These are phyloP conservation scores for Phytomonas francai DNA, from an alignment of 208 protist genomes.

Conservation along the genomic window DNA sequence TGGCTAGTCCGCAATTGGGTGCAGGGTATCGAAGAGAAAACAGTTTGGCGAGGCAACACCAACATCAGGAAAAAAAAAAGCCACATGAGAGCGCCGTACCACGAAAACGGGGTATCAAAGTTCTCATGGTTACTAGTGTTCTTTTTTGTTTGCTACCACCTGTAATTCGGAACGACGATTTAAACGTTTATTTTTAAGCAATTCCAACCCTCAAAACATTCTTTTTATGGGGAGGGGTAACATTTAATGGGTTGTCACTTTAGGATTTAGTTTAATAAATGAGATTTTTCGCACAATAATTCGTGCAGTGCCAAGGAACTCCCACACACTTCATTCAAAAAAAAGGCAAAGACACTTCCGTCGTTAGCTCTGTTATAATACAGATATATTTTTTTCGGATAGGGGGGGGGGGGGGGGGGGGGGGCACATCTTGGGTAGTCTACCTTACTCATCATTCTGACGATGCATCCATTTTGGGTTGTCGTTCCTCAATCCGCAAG, in stretches of 20 bases:
- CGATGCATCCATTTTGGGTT: background rate
- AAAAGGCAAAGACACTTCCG: background rate
- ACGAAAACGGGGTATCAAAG: too few relatives aligned
- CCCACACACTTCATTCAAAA: background rate
- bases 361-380: constrained; percentile 5
- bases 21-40: too few relatives aligned
- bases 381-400: constrained; percentile 9
- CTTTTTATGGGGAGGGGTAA: background rate
- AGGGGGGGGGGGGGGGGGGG: background rate
- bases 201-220: background rate
- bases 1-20: too few relatives aligned
- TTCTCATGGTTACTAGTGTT: background rate
- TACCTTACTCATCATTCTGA: too few relatives aligned
- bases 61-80: too few relatives aligned
- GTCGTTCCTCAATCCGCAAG: background rate
- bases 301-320: too few relatives aligned
- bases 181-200: background rate
- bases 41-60: too few relatives aligned
- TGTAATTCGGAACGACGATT: background rate
- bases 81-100: too few relatives aligned
- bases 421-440: background rate
- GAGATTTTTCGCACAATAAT: background rate
- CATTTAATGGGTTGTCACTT: background rate
- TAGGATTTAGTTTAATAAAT: constrained; percentile 4
- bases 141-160: background rate